Percentiles rank a stretch among this genome's conserved stretches.
Evolutionary conservation across 192 early-diverging fungal species (phyloP).

Genomic region (Linnemannia exigua): DNA sequence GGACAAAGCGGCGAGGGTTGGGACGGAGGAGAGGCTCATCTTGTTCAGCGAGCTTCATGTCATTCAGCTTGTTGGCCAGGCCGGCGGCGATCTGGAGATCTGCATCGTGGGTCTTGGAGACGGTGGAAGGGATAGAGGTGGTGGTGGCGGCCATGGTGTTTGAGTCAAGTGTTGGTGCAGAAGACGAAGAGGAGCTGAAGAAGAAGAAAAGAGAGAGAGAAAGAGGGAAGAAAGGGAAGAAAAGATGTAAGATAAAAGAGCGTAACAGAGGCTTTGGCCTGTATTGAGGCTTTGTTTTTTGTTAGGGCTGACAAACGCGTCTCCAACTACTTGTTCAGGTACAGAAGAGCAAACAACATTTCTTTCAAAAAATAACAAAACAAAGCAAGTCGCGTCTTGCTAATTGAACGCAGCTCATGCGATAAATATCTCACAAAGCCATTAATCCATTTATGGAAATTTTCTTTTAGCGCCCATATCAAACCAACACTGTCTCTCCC

Average conservation of each 20-base stretch:
- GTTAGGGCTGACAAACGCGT: slow-evolving; percentile 6
- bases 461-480: not conserved
- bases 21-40: slow-evolving; percentile 64
- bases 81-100: slow-evolving; percentile 44
- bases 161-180: not conserved
- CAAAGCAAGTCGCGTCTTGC: not conserved
- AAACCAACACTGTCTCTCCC: not conserved
- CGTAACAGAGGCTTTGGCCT: not conserved
- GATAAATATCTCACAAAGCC: not conserved
- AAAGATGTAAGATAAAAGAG: not conserved
- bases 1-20: slow-evolving; percentile 87
- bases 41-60: slow-evolving; percentile 51
- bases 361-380: not conserved
- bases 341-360: no score
- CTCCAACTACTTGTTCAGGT: not conserved
- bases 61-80: slow-evolving; percentile 40
- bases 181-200: slow-evolving; percentile 8
- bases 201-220: not conserved
- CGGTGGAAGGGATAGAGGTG: not conserved
- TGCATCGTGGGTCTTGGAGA: slow-evolving; percentile 40
- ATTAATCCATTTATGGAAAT: slow-evolving; percentile 2
- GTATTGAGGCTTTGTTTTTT: not conserved
- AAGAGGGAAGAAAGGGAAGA: not conserved
- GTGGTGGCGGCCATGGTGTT: not conserved
- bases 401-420: not conserved